Base-by-base conservation (phyloP, 768 basidiomycete genomes). In the Russula brevipes region DNA sequence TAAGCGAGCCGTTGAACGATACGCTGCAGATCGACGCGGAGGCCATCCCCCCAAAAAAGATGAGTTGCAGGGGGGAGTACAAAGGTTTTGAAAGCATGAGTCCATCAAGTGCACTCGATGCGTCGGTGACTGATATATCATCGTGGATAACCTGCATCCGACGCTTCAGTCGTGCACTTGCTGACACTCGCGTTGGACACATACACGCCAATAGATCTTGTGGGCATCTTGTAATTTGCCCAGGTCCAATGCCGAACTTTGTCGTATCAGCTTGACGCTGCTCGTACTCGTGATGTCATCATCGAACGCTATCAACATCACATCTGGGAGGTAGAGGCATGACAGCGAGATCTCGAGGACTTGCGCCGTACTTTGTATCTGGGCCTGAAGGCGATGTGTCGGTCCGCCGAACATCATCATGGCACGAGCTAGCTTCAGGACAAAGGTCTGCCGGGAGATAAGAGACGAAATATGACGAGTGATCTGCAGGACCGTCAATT, bases 381-480 rank as follows among this genome's bases (percentile, higher is more conserved):
- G 91, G 1, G 89, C 81, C 69, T 87, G 89, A 19, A 94, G 79
- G 46, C 91, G 87, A 72, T 95, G 90, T 12, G 87, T 82, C 19
- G 91, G 89, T 5, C 86, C 87, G 10, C 91, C 91, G 67, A 90
- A 92, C 83, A 89, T 90, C 89, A 94, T 94, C 80, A 94, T 85
- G 10, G 89, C 85, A 55, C 89, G 82, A 6, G 87, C 83, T 35
- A 94, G 82, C 77, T 92, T 93, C 73, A 92, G 76, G 54, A 94
- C 80, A 75, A 94, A 94, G 60, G 88, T 87, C 70, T 95, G 90
- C 39, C 92, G 80, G 67, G 85, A 83, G 36, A 91, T 81, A 61
- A 93, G 87, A 61, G 87, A 86, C 2, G 91, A 91, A 35, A 93
- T 87, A 67, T 94, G 90, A 57, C 85, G 85, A 30, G 89, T 90